Evolutionary conservation across 2,329 filamentous ascomycete genomes (phyloP), one percentile per base, ranked within the genome.

Genomic region (Blumeria hordei): DNA sequence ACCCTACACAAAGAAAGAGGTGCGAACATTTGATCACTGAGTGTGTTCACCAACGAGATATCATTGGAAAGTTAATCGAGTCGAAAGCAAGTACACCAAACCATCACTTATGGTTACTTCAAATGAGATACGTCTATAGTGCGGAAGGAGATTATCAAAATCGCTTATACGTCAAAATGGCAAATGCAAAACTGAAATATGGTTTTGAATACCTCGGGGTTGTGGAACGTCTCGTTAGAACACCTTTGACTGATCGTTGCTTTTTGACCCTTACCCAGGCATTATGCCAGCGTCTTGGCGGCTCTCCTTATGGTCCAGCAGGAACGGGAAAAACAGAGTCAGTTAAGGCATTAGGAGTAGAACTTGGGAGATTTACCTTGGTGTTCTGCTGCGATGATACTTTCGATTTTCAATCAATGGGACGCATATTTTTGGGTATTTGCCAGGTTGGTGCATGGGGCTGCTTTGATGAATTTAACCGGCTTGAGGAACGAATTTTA

Each of bases 341-440:
- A 1, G 92, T 99, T 67, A 99, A 99, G 69, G 92, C 92, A 18
- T 76, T 99, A 32, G 93, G 92, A 72, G 77, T 98, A 3, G 88
- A 98, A 67, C 80, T 99, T 55, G 93, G 92, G 66, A 82, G 93
- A 57, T 99, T 98, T 67, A 98, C 93, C 1, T 78, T 99, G 32
- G 93, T 99, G 33, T 98, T 99, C 72, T 98, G 93, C 68, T 99
- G 92, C 71, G 92, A 99, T 66, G 92, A 98, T 69, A 98, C 92
- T 0, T 99, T 99, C 64, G 92, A 99, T 68, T 98, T 96, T 74
- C 92, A 98, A 65, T 92, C 92, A 53, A 98, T 99, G 92, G 93
- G 93, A 12, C 86, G 92, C 62, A 99, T 99, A 63, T 98, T 99
- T 76, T 75, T 98, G 37, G 92, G 92, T 75, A 94, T 99, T 59